phyloP scores from a whole-genome alignment of 495 filamentous ascomycete species.

The Xylaria scruposa region DNA sequence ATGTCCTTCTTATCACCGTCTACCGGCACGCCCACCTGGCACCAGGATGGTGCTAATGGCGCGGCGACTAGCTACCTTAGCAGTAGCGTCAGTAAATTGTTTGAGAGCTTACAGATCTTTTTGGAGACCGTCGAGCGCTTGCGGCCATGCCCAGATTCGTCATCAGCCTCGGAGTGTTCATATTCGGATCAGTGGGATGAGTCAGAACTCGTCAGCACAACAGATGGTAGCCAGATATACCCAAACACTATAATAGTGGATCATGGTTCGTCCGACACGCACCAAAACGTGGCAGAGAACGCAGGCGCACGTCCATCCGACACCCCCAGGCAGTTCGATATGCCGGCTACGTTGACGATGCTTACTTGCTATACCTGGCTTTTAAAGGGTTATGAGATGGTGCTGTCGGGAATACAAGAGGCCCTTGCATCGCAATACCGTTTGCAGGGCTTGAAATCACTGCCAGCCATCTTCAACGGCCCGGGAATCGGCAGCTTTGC shows the following conservation, averaged over 20 bases:
- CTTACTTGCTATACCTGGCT: constrained; percentile 21
- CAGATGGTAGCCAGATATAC: constrained; percentile 10
- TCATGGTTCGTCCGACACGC: not conserved
- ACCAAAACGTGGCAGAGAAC: not conserved
- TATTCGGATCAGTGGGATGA: constrained; percentile 19
- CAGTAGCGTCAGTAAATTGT: not conserved
- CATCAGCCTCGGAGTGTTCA: constrained; percentile 14
- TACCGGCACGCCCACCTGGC: not conserved
- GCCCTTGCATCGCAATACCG: constrained; percentile 6
- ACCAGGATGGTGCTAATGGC: not conserved
- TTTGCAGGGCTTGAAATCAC: constrained; percentile 12
- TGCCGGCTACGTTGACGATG: constrained; percentile 18
- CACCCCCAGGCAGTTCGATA: not conserved
- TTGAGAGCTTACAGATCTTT: not conserved
- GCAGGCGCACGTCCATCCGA: not conserved
- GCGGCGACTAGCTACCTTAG: not conserved
- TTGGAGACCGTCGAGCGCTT: not conserved
- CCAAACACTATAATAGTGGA: not conserved
- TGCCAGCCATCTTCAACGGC: constrained; percentile 12
- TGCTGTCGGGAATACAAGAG: constrained; percentile 14
- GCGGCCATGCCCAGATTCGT: constrained; percentile 2
- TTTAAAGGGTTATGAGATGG: constrained; percentile 18
- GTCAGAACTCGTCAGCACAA: constrained; percentile 17
- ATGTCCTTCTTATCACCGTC: constrained; percentile 10
- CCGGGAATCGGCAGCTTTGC: constrained; percentile 4